These are phyloP conservation scores for Cyberlindnera euphorbiiphila DNA, from an alignment of 805 yeast species.

Conservation along the genomic window DNA sequence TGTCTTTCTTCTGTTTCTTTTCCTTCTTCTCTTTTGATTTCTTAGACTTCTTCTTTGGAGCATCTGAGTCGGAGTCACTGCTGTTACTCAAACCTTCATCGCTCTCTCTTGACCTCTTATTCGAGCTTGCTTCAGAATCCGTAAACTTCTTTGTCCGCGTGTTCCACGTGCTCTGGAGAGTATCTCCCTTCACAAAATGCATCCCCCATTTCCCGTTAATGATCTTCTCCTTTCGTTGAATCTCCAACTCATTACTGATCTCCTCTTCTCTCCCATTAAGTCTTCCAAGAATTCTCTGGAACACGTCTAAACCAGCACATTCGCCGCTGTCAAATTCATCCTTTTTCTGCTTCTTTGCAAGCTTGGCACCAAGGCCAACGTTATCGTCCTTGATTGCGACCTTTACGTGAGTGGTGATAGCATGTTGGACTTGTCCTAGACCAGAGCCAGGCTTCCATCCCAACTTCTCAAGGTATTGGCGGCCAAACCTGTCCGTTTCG, in stretches of 20 bases:
- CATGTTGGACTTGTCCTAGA: slow-evolving; percentile 64
- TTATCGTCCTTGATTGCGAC: slow-evolving; percentile 79
- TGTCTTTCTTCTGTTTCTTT: slow-evolving; percentile 27
- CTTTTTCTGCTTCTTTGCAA: slow-evolving; percentile 50
- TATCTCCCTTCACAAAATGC: slow-evolving; percentile 81
- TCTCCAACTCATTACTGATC: slow-evolving; percentile 60
- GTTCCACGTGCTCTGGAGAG: slow-evolving; percentile 81
- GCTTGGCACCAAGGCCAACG: slow-evolving; percentile 84
- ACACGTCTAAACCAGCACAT: slow-evolving; percentile 87
- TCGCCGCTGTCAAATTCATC: slow-evolving; percentile 79
- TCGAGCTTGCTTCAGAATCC: slow-evolving; percentile 8
- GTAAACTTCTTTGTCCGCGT: slow-evolving; percentile 41
- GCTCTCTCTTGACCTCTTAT: slow-evolving; percentile 30
- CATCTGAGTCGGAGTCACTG: slow-evolving; percentile 20
- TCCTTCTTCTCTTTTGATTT: slow-evolving; percentile 28
- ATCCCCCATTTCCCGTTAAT: slow-evolving; percentile 88
- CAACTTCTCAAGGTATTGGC: slow-evolving; percentile 68
- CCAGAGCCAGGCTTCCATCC: slow-evolving; percentile 97
- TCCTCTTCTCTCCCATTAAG: slow-evolving; percentile 81
- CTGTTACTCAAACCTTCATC: slow-evolving; percentile 23
- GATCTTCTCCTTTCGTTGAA: slow-evolving; percentile 62
- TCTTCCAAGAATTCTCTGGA: slow-evolving; percentile 85
- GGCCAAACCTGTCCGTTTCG: slow-evolving; percentile 81
- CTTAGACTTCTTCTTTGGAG: slow-evolving; percentile 24
- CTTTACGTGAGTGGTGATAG: slow-evolving; percentile 77